phyloP scores from a whole-genome alignment of 2,329 filamentous ascomycete species.

The Fusarium devonianum region DNA sequence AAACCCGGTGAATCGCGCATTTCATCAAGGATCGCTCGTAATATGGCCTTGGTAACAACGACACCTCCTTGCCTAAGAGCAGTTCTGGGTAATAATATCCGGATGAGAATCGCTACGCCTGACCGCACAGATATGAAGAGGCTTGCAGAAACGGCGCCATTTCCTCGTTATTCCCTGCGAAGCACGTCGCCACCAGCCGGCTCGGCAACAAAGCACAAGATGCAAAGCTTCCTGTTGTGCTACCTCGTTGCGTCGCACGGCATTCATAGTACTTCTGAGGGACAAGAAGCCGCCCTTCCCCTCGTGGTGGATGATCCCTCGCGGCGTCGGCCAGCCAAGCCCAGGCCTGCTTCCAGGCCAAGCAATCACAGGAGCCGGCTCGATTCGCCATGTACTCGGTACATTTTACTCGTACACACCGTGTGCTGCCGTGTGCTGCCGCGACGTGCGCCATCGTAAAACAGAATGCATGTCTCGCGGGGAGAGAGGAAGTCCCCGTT shows the following conservation, averaged over 20 bases:
- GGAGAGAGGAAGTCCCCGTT: slow-evolving; percentile 2
- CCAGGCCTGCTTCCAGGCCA: no score
- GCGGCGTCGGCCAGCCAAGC: no score
- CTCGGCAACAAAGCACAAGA: slow-evolving; percentile 2
- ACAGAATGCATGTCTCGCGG: slow-evolving; percentile 33
- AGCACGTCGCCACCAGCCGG: slow-evolving; percentile 8
- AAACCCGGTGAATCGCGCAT: no score
- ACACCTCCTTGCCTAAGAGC: not conserved
- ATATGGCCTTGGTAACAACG: no score
- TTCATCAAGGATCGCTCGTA: no score
- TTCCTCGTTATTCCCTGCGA: slow-evolving; percentile 22
- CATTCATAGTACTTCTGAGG: slow-evolving; percentile 16
- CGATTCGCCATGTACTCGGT: no score
- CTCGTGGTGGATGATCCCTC: slow-evolving; percentile 10
- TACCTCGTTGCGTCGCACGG: not conserved
- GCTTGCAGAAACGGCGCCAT: no score
- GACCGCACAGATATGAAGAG: no score
- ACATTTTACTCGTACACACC: no score
- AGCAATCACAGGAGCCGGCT: no score
- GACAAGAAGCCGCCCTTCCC: slow-evolving; percentile 21
- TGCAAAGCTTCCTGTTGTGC: not conserved
- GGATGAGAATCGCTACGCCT: not conserved
- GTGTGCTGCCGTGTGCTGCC: no score
- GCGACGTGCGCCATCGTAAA: slow-evolving; percentile 12
- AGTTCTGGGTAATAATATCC: not conserved